Base-by-base conservation (phyloP, 768 basidiomycete genomes). In the Tricholoma sp. region DNA sequence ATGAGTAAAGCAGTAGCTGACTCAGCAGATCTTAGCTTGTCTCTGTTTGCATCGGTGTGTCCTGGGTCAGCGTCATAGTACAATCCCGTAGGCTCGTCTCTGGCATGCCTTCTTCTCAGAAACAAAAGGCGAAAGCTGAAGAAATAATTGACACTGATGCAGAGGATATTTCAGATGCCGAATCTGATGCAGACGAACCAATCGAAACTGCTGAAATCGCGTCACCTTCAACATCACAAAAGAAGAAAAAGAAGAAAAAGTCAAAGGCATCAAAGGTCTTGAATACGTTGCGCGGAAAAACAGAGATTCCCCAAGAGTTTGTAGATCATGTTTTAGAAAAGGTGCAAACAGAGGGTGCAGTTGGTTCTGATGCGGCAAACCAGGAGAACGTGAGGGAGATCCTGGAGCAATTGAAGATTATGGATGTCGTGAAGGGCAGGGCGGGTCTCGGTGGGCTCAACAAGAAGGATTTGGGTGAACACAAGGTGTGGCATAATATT, bases 161-260 rank as follows among this genome's bases (percentile, higher is more conserved):
- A 47, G 70, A 69, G 29, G 64, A 60, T 18, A 31, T 70, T 67
- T 43, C 71, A 18, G 73, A 54, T 21, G 41, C 39, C 3, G 53
- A 69, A 21, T 67, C 64, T 41, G 77, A 71, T 21, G 63, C 53
- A 31, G 59, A 69, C 9, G 60, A 60, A 62, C 59, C 59, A 31
- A 49, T 24, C 1, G 67, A 63, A 31, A 60, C 27, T 3, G 5
- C 56, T 1, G 59, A 56, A 6, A 50, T 54, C 34, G 61, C 67
- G 3, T 69, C 74, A 12, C 66, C 81, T 4, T 79, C 81, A 34
- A 77, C 78, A 11, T 75, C 76, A 7, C 74, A 75, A 60, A 88
- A 88, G 74, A 93, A 90, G 77, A 94, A 90, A 72, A 93, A 94
- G 76, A 94, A 92, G 79, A 92, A 91, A 72, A 89, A 85, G 70